These are phyloP conservation scores for Coemansia sp. DNA, from an alignment of 192 early-diverging fungal genomes.

Conservation along the genomic window DNA sequence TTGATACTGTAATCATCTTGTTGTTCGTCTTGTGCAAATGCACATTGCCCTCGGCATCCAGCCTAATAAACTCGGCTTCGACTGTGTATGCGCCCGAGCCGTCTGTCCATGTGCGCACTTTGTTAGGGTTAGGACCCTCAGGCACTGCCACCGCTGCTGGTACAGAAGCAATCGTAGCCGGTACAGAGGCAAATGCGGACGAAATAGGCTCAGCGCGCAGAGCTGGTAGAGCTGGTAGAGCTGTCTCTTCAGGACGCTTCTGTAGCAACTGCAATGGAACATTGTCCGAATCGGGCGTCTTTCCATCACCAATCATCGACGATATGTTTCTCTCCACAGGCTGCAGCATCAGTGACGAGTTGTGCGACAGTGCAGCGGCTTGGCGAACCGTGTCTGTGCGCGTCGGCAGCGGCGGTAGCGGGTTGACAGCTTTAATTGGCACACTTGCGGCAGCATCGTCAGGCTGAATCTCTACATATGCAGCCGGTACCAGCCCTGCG, in stretches of 20 bases:
- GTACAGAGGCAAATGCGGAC: neutral
- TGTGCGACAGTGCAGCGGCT: slow-evolving; percentile 23
- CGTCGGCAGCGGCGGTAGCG: slow-evolving; percentile 20
- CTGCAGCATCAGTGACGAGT: neutral
- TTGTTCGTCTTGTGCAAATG: slow-evolving; percentile 94
- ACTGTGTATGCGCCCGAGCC: slow-evolving; percentile 87
- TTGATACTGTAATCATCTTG: slow-evolving; percentile 88
- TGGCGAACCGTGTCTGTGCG: slow-evolving; percentile 33
- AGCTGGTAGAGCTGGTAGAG: neutral
- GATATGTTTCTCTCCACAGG: neutral
- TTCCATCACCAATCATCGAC: neutral
- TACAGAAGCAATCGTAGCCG: neutral
- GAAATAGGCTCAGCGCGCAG: neutral
- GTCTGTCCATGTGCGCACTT: slow-evolving; percentile 91
- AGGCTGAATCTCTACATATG: slow-evolving; percentile 64
- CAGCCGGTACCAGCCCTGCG: slow-evolving; percentile 81
- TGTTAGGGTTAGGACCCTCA: slow-evolving; percentile 39
- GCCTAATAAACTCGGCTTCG: slow-evolving; percentile 79
- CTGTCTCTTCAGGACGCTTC: slow-evolving; percentile 14
- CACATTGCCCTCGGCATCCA: slow-evolving; percentile 78
- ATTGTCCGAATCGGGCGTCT: slow-evolving; percentile 47
- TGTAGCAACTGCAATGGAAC: slow-evolving; percentile 43
- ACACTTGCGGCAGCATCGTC: neutral
- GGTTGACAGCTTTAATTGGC: neutral
- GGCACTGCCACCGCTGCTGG: neutral